Evolutionary conservation across 192 early-diverging fungal species (phyloP).

Genomic region (Coemansia sp.): DNA sequence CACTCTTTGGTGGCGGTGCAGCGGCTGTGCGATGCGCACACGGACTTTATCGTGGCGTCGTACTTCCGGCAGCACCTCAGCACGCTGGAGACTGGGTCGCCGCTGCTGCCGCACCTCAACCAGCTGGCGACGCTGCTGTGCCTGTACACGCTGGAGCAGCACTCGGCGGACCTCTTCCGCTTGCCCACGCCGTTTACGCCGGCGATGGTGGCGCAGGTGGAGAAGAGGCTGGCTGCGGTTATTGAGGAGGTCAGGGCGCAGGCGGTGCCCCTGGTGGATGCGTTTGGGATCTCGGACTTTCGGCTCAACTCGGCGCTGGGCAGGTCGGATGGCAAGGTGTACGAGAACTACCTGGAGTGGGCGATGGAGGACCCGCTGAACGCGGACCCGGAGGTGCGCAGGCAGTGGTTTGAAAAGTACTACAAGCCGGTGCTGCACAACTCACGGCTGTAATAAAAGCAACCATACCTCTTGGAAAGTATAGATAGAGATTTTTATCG

Average conservation of each 20-base stretch:
- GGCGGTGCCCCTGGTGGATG: constrained; percentile 78
- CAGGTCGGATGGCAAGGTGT: constrained; percentile 74
- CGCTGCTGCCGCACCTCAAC: constrained; percentile 30
- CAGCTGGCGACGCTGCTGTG: constrained; percentile 55
- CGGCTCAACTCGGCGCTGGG: constrained; percentile 77
- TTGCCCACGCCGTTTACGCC: constrained; percentile 60
- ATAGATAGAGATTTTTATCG: not conserved
- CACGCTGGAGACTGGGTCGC: constrained; percentile 33
- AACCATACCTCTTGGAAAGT: not conserved
- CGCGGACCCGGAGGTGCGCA: constrained; percentile 30
- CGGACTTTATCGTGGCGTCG: constrained; percentile 70
- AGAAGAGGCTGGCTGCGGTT: constrained; percentile 51
- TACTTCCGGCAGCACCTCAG: constrained; percentile 68
- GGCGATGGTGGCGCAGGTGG: constrained; percentile 56
- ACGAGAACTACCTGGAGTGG: constrained; percentile 74
- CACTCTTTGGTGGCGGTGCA: constrained; percentile 74
- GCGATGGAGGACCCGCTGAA: constrained; percentile 78
- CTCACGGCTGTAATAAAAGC: constrained; percentile 16
- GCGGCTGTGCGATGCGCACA: constrained; percentile 73
- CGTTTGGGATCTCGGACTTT: constrained; percentile 76
- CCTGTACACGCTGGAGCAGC: constrained; percentile 66
- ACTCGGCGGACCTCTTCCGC: constrained; percentile 58
- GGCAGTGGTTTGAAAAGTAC: constrained; percentile 46
- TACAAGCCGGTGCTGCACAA: constrained; percentile 40
- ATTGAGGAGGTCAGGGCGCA: constrained; percentile 71